Conservation (phyloP, 441 rosid genomes). For the Raphanus hybrid region DNA sequence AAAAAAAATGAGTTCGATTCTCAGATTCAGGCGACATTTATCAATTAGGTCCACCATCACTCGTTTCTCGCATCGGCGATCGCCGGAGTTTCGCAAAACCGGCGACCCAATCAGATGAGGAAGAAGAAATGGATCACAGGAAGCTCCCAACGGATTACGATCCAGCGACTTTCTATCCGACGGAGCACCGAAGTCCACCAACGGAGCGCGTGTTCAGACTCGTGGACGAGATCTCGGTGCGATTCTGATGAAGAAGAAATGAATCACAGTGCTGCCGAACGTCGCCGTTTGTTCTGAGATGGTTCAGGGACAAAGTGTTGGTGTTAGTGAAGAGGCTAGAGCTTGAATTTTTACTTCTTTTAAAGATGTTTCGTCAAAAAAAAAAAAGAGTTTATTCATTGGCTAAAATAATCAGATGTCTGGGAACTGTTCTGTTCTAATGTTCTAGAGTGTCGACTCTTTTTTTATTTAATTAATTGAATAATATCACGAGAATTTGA, state of each 20-base stretch:
- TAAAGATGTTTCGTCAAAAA: neutral
- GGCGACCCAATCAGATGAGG: constrained; percentile 54
- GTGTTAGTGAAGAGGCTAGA: constrained; percentile 55
- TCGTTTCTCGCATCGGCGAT: neutral
- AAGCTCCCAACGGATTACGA: constrained; percentile 91
- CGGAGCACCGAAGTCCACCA: constrained; percentile 80
- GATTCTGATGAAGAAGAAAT: constrained; percentile 59
- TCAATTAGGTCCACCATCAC: constrained; percentile 42
- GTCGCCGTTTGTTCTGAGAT: constrained; percentile 56
- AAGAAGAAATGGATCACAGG: constrained; percentile 80
- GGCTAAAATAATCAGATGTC: neutral
- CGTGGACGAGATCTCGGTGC: constrained; percentile 61
- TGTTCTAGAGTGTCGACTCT: neutral
- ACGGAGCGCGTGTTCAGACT: constrained; percentile 71
- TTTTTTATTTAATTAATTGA: neutral
- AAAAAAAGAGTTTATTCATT: neutral
- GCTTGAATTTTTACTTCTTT: constrained; percentile 5
- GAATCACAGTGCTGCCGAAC: constrained; percentile 55
- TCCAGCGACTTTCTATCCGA: constrained; percentile 79
- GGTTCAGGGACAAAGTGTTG: constrained; percentile 35
- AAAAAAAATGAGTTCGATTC: constrained; percentile 59
- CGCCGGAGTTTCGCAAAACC: constrained; percentile 55
- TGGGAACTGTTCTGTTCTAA: neutral
- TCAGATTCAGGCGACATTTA: constrained; percentile 55
- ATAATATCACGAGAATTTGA: neutral